Evolutionary conservation across 2,329 filamentous ascomycete species (phyloP), one percentile per base, ranked within the genome.

Genomic region (Kalmusia sp.): DNA sequence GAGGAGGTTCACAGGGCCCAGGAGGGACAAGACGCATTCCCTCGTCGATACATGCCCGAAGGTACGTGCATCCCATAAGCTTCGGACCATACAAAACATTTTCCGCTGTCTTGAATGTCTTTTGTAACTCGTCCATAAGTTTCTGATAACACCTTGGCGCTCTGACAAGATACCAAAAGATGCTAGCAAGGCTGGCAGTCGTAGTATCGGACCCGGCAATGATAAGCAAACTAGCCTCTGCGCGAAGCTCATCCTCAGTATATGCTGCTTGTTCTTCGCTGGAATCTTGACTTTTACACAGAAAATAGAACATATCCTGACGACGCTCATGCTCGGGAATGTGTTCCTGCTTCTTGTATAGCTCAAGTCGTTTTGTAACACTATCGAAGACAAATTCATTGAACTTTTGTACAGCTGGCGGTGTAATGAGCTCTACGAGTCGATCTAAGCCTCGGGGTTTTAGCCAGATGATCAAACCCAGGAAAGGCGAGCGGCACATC

Each of bases 301-400:
- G 65, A 67, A 79, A 68, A 53, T 76, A 63, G 62, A 76, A 73
- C 55, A 79, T 74, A 57, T 79, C 78, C 38, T 74, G 72, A 6
- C 59, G 54, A 8, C 37, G 15, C n/a, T 52, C 54, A 27, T 27
- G 34, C 12, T 54, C 47, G 27, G 44, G 33, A 9, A 33, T 46
- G 17, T 49, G 33, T 17, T 49, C 31, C 24, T 49, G 46, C 33
- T 38, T 28, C 27, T 28, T 28, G 27, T 28, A 28, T 28, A 28
- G 27, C 27, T 28, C 46, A 49, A 49, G 17, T 28, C 46, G 46
- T 25, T 49, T 49, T 7, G 46, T 40, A 49, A 49, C 34, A 49
- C 46, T 49, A 3, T 57, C 49, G 6, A 59, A 55, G 3, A 59
- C 52, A 27, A 62, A 62, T 1, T 55, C 38, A 4, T 43, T 48